Evolutionary conservation across 768 basidiomycete species (phyloP).

Genomic region (Leccinum variicolor): DNA sequence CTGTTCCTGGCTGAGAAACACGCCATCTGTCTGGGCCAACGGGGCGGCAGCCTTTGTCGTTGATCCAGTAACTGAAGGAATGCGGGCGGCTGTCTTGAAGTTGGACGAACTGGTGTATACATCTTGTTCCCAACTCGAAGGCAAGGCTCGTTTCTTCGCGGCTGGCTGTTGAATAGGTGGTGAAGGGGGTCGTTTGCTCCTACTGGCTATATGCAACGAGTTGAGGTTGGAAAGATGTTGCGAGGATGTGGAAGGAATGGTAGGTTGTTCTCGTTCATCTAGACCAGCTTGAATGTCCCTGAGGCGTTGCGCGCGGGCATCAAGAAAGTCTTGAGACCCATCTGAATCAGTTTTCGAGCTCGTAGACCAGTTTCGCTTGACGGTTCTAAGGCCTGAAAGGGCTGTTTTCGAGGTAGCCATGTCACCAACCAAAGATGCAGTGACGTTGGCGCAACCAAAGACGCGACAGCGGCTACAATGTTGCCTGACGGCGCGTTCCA

Average conservation of each 20-base stretch:
- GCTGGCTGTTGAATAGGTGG: conserved; percentile 23
- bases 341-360: conserved; percentile 34
- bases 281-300: conserved; percentile 60
- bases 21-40: conserved; percentile 30
- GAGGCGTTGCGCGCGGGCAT: conserved; percentile 40
- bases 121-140: conserved; percentile 44
- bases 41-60: conserved; percentile 5
- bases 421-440: background rate
- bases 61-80: conserved; percentile 13
- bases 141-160: conserved; percentile 57
- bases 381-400: conserved; percentile 57
- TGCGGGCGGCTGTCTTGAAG: conserved; percentile 19
- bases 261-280: conserved; percentile 35
- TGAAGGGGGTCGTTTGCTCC: conserved; percentile 34
- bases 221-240: conserved; percentile 13
- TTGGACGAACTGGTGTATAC: conserved; percentile 36
- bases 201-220: conserved; percentile 17
- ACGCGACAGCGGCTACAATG: background rate
- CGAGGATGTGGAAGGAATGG: conserved; percentile 8
- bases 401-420: conserved; percentile 34
- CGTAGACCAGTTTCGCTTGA: conserved; percentile 63
- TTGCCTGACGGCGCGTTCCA: background rate
- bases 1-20: conserved; percentile 85
- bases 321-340: conserved; percentile 16
- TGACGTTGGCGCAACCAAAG: background rate